Evolutionary conservation across 345 rosid genomes (phyloP), one percentile per base, ranked within the genome.

Genomic region (Lumnitzera racemosa): DNA sequence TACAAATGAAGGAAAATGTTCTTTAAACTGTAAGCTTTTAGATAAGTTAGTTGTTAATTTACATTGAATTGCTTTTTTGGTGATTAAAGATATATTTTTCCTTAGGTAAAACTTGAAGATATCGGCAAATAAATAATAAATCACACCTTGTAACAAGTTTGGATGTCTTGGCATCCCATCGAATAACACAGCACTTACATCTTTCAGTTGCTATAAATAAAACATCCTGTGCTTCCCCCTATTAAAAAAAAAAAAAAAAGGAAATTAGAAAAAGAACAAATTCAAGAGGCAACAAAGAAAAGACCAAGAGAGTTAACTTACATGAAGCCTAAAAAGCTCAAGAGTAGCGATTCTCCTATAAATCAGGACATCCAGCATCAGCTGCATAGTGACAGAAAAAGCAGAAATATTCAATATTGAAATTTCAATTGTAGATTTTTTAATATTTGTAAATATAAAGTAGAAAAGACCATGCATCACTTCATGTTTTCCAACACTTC

Each of bases 341-440:
- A 94, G 73, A 0, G 91, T 94, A 1, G 97, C 90, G 69, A 94
- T 94, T 79, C 99, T 86, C 68, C 99, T 96, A 70, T 86, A 90
- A 63, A 94, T 74, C 14, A 95, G 97, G 59, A 90, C 97, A 62
- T 94, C 96, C 69, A 88, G 54, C 81, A 94, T 81, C 66, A 84
- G 87, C 98, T 92, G 87, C 76, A 74, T 7, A 53, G 47, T 25
- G 55, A 41, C 59, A 67, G 56, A 24, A 36, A 5, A 20, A 52
- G 8, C 25, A 14, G n/a, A 50, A 10, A 24, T 24, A 46, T 25
- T 47, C 15, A 24, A 5, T 15, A 10, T 47, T 23, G 49, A 48
- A 4, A 5, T 47, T 60, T 17, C 31, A 49, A 49, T 23, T 16
- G 20, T 36, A 47, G 36, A 53, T n/a, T 24, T 2, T 15, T 23